Evolutionary conservation across 1,139 yeast species (phyloP), one percentile per base, ranked within the genome.

Genomic region (Lodderomyces pseudojiufengensis): DNA sequence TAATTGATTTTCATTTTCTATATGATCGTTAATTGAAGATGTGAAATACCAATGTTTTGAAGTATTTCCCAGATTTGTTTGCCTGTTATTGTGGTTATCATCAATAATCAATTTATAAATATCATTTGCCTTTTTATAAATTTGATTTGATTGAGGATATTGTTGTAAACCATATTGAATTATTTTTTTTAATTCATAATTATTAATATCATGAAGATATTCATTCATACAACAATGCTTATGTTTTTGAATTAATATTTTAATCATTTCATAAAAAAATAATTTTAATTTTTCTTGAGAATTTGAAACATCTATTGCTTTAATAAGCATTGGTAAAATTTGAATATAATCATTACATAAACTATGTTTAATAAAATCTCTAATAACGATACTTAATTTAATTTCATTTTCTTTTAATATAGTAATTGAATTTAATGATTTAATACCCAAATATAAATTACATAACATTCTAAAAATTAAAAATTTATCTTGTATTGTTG

Each of bases 141-240:
- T 43, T 29, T 45, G 45, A 3, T 32, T 24, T 29, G 50, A 49
- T 41, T 57, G 47, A 10, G 15, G 24, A 26, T 50, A 43, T 14
- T 41, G 38, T 55, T 62, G 57, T 9, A 64, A 40, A 0, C 73
- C 73, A 34, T 49, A 55, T 36, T 63, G 70, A 2, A 68, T 41
- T 12, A 65, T 41, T 1, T 48, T 43, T 34, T 59, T 63, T 28
- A 69, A 47, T 16, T 51, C 57, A 3, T 44, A 48, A 14, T 42
- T 37, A 1, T 41, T 33, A 3, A 26, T 9, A 27, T 60, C 63
- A 11, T 38, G 32, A 12, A 67, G 42, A 40, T 63, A 58, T 2
- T 59, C 63, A 9, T 29, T 42, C 63, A 65, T 59, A 38, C 74
- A 69, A 41, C 75, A 69, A 2, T 48, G 31, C 7, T 46, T 27